Base-by-base conservation (phyloP, 345 rosid genomes). In the Sonneratia alba region DNA sequence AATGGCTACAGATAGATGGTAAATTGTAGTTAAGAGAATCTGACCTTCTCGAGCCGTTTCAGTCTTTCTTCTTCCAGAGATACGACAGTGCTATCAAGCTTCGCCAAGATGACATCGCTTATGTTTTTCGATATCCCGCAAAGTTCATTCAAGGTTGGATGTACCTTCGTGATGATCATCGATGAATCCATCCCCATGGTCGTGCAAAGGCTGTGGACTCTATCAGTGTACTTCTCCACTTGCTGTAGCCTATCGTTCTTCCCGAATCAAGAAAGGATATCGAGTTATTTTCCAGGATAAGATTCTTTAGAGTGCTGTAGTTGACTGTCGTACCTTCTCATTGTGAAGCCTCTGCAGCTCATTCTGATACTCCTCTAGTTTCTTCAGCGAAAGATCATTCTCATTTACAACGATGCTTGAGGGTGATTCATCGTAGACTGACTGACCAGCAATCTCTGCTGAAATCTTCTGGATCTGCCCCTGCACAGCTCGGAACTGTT, bases 41-140 rank as follows among this genome's bases (percentile, higher is more conserved):
- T 40, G 32, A 95, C 99, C 96, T 92, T 95, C 82, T 89, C 97
- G 70, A 88, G 86, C 72, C 97, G 88, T 42, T 73, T 87, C 68
- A 81, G 86, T 74, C 87, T 95, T 83, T 92, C 97, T 72, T 86
- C 94, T 74, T 92, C 81, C 5, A 95, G 90, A 73, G 94, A 87
- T 66, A 87, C 85, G 76, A 92, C 94, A 3, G 96, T 90, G 79
- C 81, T 82, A 76, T 85, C 81, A 69, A 95, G 99, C 77, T 89
- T 90, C 61, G 77, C 88, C 79, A 92, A 80, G 76, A 95, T 90
- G 71, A 78, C 69, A 63, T 95, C 98, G 49, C 99, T 89, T 70
- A 95, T 92, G 83, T 90, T 92, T 77, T 91, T 95, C 56, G 97
- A 90, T 80, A 92, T 88, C 57, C 99, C 98, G 75, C 90, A 92